Conservation (phyloP, 2,329 filamentous ascomycete genomes). For the Monosporascus sp. region DNA sequence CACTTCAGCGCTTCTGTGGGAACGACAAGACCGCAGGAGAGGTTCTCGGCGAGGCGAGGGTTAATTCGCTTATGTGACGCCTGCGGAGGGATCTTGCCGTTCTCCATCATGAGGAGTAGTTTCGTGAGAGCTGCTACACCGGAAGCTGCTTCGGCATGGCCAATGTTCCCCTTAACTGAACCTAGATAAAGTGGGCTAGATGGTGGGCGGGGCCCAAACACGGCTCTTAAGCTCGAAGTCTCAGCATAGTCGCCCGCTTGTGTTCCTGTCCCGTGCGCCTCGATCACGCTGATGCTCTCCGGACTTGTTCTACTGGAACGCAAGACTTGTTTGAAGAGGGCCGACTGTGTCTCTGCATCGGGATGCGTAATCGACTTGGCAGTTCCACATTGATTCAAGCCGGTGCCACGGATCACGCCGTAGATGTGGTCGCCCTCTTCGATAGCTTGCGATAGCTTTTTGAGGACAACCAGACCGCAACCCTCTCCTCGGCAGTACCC, state of each 20-base stretch:
- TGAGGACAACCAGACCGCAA: constrained; percentile 7
- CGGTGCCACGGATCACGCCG: constrained; percentile 9
- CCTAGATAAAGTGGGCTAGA: constrained; percentile 31
- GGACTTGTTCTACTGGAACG: constrained; percentile 50
- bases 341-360: constrained; percentile 9
- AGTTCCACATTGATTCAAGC: constrained; percentile 11
- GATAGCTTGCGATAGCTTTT: constrained; percentile 7
- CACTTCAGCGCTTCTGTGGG: constrained; percentile 2
- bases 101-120: constrained; percentile 19
- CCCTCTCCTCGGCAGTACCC: constrained; percentile 11
- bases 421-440: constrained; percentile 10
- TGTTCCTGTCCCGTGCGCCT: constrained; percentile 63
- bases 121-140: constrained; percentile 21
- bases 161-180: constrained; percentile 20
- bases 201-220: constrained; percentile 38
- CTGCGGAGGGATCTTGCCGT: constrained; percentile 15
- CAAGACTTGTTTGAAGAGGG: constrained; percentile 46
- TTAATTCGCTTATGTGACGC: constrained; percentile 23
- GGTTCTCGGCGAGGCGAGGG: constrained; percentile 4
- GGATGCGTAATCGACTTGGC: constrained; percentile 19
- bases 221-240: constrained; percentile 29
- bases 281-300: constrained; percentile 55
- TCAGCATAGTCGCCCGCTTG: constrained; percentile 60
- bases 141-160: constrained; percentile 20
- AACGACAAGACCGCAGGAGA: constrained; percentile 1